These are phyloP conservation scores for Naganishia friedmannii DNA, from an alignment of 768 basidiomycete genomes.

Conservation along the genomic window DNA sequence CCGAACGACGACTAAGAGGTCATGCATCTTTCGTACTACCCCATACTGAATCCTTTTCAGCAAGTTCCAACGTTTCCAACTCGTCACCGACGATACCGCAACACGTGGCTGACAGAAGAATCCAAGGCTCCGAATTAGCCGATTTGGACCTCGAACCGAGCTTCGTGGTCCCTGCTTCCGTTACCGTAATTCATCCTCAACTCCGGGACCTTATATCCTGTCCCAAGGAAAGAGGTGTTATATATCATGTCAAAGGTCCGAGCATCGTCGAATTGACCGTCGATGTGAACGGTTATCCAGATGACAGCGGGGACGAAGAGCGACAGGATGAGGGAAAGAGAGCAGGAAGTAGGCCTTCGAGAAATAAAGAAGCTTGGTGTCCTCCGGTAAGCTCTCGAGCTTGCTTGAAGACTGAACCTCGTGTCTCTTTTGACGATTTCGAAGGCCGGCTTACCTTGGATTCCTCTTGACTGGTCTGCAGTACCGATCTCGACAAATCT, in stretches of 20 bases:
- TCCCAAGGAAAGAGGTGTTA: constrained; percentile 64
- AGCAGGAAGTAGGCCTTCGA: constrained; percentile 11
- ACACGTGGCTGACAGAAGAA: constrained; percentile 4
- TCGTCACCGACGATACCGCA: constrained; percentile 1
- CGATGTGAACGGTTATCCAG: background rate
- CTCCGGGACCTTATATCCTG: constrained; percentile 75
- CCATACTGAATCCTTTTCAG: constrained; percentile 4
- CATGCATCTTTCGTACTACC: constrained; percentile 15
- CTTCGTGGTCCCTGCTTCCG: constrained; percentile 36
- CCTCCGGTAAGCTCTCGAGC: constrained; percentile 20
- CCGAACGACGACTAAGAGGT: constrained; percentile 11
- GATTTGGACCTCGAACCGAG: constrained; percentile 20
- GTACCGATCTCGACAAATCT: constrained; percentile 1
- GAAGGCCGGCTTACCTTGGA: constrained; percentile 31
- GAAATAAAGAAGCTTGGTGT: constrained; percentile 17
- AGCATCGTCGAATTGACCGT: constrained; percentile 58
- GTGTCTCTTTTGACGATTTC: background rate
- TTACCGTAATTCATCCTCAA: constrained; percentile 56
- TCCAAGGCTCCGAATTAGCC: constrained; percentile 3
- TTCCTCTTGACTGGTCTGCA: background rate
- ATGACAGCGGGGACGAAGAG: background rate
- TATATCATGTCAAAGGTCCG: constrained; percentile 62
- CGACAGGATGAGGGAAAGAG: constrained; percentile 6
- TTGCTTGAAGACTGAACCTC: background rate
- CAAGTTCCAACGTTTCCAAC: background rate